Base-by-base conservation (phyloP, 73 alveolate genomes). In the Symbiodinium pilosum region DNA sequence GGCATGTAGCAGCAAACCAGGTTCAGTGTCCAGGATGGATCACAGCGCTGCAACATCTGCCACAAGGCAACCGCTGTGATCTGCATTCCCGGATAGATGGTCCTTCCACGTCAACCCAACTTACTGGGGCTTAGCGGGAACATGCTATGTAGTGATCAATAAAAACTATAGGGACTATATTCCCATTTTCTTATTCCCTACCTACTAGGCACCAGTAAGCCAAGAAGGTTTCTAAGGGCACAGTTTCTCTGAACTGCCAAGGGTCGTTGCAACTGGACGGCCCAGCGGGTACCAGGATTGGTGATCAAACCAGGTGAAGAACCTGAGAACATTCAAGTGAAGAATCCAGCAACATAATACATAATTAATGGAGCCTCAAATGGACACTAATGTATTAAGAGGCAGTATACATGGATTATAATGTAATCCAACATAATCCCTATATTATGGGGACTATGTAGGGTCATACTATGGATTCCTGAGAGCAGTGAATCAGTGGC, bases 21-120 rank as follows among this genome's bases (percentile, higher is more conserved):
- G 98, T 92, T 92, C 83, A 92, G 68, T 42, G 75, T 81, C 95
- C 95, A 88, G 40, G 95, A 59, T 20, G 34, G 69, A 7, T 87
- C 94, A 16, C 69, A 38, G 20, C 28, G 68, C 43, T 68, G 95
- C 95, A 88, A n/a, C 44, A 59, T 18, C 68, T 30, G 91, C 98
- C 98, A 92, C 36, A 92, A 68, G 34, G 43, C 32, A 14, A 92
- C 87, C 3, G 98, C 98, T 20, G 98, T 92, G 51, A 92, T 92
- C 98, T 92, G 98, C 98, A 92, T 92, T 5, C 98, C 98, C 11
- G 98, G 98, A 71, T 92, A 92, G 98, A 92, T 92, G 59, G 98
- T 92, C 96, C 88, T 91, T 5, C 71, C 18, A 6, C 18, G 71
- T 4, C 34, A 54, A n/a, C n/a, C n/a, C n/a, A n/a, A n/a, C n/a